Conservation (phyloP, 2,329 filamentous ascomycete species). For the Elsinoe ampelina region DNA sequence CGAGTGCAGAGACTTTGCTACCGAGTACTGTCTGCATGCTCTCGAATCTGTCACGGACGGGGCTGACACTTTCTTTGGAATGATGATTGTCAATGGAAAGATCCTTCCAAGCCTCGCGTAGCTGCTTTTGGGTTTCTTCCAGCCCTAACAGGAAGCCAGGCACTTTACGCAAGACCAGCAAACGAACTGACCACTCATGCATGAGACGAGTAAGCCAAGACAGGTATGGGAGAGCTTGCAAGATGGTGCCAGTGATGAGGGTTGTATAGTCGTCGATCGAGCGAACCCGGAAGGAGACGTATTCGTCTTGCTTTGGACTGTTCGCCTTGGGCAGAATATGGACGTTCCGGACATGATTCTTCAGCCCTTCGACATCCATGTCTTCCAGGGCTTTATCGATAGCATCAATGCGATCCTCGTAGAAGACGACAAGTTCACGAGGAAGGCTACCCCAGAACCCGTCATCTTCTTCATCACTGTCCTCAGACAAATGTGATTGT, state of each 20-base stretch:
- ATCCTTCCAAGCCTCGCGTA: conserved; percentile 58
- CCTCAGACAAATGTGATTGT: conserved; percentile 11
- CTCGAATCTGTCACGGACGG: conserved; percentile 28
- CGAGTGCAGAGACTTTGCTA: conserved; percentile 59
- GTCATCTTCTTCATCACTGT: conserved; percentile 24
- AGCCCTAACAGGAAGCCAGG: conserved; percentile 60
- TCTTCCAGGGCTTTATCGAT: conserved; percentile 61
- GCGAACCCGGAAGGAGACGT: conserved; percentile 26
- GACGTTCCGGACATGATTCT: conserved; percentile 73
- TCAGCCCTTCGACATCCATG: conserved; percentile 76
- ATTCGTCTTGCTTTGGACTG: conserved; percentile 1
- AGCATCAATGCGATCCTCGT: conserved; percentile 64
- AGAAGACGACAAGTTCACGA: conserved; percentile 52
- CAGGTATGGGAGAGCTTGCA: conserved; percentile 78
- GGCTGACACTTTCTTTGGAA: conserved; percentile 29
- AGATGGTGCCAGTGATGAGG: conserved; percentile 78
- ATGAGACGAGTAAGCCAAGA: conserved; percentile 65
- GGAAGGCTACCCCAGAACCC: conserved; percentile 64
- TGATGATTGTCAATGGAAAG: conserved; percentile 33
- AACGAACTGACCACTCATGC: conserved; percentile 65
- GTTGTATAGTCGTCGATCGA: conserved; percentile 79
- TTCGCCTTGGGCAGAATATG: conserved; percentile 46
- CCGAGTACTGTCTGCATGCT: conserved; percentile 57
- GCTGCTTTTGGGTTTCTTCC: conserved; percentile 51
- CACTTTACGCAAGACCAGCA: conserved; percentile 64